Base-by-base conservation (phyloP, 2,329 filamentous ascomycete species). In the Emmonsia crescens region DNA sequence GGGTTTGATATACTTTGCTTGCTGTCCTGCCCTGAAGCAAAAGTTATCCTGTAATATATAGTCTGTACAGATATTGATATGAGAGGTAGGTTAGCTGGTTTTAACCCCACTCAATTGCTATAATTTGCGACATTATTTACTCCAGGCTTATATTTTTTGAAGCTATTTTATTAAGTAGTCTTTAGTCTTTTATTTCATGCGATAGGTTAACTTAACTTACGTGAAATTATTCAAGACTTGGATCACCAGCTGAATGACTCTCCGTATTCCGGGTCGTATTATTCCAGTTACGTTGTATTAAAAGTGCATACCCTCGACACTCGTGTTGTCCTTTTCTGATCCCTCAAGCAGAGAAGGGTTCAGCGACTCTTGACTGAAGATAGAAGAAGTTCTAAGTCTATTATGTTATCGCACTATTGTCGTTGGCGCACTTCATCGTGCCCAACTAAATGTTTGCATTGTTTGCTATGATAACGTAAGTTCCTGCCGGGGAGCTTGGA, bases 1-100 rank as follows among this genome's bases (percentile, higher is more conserved):
- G 79, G 5, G 76, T 81, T 42, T 85, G 70, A 73, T 58, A 33
- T 16, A 40, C 24, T 57, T 33, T 57, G 21, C 14, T 46, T 12
- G 27, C 6, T 57, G 24, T 24, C 19, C 6, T 31, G 10, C 16
- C 21, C 19, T 46, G 38, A 31, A 57, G 12, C 36, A 29, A 57
- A 57, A 57, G n/a, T 57, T 57, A 54, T 27, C 24, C 55, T 57
- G 55, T 57, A 57, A 29, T 57, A 57, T 57, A 44, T 57, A 12
- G 31, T 42, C 38, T 40, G 54, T 42, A 29, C 16, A 21, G 16
- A 21, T 21, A 36, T 31, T 38, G 9, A n/a, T n/a, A 54, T 54
- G 31, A n/a, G 51, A 38, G 27, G 51, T 54, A 36, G n/a, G 31
- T 54, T 36, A 36, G 31, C 51, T 36, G 29, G 31, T 54, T 51